Evolutionary conservation across 2,329 filamentous ascomycete species (phyloP).

Genomic region (Alternaria ethzedia): DNA sequence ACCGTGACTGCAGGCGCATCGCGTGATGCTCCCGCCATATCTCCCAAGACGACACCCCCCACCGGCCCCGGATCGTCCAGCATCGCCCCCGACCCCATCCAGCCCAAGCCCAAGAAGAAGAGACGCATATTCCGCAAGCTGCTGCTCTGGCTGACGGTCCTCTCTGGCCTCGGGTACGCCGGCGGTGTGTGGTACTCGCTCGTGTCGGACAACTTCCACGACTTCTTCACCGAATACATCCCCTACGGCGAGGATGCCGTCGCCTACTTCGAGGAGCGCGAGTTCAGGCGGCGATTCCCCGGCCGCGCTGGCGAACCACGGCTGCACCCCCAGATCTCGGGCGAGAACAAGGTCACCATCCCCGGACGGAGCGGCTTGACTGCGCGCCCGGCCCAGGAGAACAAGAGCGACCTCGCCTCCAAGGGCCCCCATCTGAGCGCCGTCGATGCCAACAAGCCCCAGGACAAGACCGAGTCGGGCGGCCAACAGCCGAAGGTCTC

Average conservation of each 20-base stretch:
- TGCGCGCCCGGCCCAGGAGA: slow-evolving; percentile 74
- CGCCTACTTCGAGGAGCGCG: slow-evolving; percentile 91
- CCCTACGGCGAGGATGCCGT: slow-evolving; percentile 95
- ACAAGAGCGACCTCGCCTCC: slow-evolving; percentile 45
- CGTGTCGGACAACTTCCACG: slow-evolving; percentile 96
- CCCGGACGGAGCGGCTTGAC: slow-evolving; percentile 84
- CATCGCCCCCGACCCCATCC: slow-evolving; percentile 49
- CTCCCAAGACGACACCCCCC: slow-evolving; percentile 46
- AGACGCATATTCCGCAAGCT: slow-evolving; percentile 75
- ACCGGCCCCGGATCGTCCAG: slow-evolving; percentile 53
- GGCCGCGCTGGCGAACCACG: slow-evolving; percentile 50
- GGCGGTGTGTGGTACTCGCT: slow-evolving; percentile 93
- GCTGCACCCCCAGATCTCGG: slow-evolving; percentile 56
- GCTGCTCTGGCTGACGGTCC: slow-evolving; percentile 75
- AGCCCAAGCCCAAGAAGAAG: slow-evolving; percentile 64
- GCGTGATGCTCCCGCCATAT: slow-evolving; percentile 38
- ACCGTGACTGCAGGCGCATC: slow-evolving; percentile 40
- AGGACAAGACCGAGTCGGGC: slow-evolving; percentile 4
- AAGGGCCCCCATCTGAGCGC: slow-evolving; percentile 69
- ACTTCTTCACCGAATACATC: slow-evolving; percentile 97
- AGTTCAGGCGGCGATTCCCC: slow-evolving; percentile 86
- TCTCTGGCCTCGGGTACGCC: slow-evolving; percentile 79
- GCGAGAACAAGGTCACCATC: slow-evolving; percentile 77
- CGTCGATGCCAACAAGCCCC: slow-evolving; percentile 54
- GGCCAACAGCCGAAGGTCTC: slow-evolving; percentile 34